Conservation (phyloP, 2,329 filamentous ascomycete species). For the Claviceps purpurea region DNA sequence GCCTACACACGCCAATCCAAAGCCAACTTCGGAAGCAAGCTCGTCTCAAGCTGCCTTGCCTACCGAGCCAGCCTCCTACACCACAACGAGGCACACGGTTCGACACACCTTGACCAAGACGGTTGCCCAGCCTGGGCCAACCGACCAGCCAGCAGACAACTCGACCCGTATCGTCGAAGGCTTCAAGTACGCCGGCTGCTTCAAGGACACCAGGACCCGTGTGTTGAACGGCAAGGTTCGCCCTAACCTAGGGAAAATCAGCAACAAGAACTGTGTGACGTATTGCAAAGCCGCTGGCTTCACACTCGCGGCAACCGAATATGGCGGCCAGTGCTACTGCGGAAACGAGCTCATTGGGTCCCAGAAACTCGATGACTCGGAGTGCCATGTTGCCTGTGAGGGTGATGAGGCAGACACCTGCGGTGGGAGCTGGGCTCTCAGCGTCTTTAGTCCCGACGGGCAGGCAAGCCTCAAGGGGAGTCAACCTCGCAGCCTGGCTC, state of each 20-base stretch:
- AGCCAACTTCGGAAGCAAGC: too few species aligned
- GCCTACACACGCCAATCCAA: neutral
- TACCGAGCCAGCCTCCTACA: slow-evolving; percentile 12
- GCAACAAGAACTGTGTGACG: slow-evolving; percentile 31
- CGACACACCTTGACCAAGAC: slow-evolving; percentile 34
- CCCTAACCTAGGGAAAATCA: slow-evolving; percentile 28
- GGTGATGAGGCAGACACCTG: slow-evolving; percentile 35
- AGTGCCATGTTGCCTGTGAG: slow-evolving; percentile 32
- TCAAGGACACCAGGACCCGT: slow-evolving; percentile 23
- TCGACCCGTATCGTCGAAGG: slow-evolving; percentile 10
- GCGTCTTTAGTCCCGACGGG: slow-evolving; percentile 28
- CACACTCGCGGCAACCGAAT: slow-evolving; percentile 36
- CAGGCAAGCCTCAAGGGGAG: slow-evolving; percentile 14
- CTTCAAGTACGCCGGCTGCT: slow-evolving; percentile 31
- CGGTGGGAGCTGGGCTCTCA: slow-evolving; percentile 34
- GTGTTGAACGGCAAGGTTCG: slow-evolving; percentile 26
- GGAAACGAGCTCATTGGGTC: slow-evolving; percentile 22
- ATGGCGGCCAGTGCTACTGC: slow-evolving; percentile 41
- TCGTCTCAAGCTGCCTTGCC: neutral
- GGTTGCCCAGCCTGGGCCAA: slow-evolving; percentile 11
- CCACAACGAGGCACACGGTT: slow-evolving; percentile 23
- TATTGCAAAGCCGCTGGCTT: slow-evolving; percentile 32
- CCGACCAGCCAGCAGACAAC: slow-evolving; percentile 4
- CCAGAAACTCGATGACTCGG: slow-evolving; percentile 27
- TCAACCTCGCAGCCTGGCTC: slow-evolving; percentile 23